A percentile compares a stretch with the other conserved stretches of the same genome.
These are phyloP conservation scores for Neurospora sp. DNA, from an alignment of 2,329 filamentous ascomycete genomes.

Conservation along the genomic window DNA sequence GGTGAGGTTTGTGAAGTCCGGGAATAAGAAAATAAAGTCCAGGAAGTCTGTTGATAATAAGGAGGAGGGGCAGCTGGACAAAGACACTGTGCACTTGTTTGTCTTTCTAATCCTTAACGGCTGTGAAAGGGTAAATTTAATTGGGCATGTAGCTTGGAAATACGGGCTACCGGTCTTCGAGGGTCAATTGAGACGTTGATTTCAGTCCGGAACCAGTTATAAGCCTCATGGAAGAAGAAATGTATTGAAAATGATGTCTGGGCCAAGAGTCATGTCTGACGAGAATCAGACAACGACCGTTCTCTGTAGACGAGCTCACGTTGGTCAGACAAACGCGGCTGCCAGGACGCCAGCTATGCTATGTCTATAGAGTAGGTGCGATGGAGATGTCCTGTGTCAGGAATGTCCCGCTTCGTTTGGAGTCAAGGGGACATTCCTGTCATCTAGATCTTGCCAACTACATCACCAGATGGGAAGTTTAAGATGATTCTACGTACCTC, in stretches of 20 bases:
- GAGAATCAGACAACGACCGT: background rate
- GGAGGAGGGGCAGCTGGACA: background rate
- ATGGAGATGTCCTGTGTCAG: background rate
- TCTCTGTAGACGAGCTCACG: background rate
- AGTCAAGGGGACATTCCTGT: background rate
- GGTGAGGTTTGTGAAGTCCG: background rate
- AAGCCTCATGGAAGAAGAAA: background rate
- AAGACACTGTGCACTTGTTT: background rate
- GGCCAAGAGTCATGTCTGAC: background rate
- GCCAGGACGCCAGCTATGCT: background rate
- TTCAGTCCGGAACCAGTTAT: background rate
- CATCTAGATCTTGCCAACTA: background rate
- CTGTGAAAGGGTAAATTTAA: rapidly evolving
- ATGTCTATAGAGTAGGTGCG: background rate
- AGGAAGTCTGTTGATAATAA: background rate
- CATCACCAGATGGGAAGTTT: background rate
- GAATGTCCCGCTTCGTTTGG: background rate
- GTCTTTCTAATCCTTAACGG: background rate
- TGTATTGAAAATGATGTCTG: background rate
- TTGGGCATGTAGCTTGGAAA: background rate
- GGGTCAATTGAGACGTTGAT: background rate
- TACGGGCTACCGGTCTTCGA: background rate
- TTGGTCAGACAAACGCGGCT: background rate
- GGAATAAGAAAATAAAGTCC: background rate
- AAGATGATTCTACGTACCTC: background rate